Percentiles rank a stretch among this genome's conserved stretches.
These are phyloP conservation scores for Blepharisma stoltei DNA, from an alignment of 73 alveolate genomes.

Conservation along the genomic window DNA sequence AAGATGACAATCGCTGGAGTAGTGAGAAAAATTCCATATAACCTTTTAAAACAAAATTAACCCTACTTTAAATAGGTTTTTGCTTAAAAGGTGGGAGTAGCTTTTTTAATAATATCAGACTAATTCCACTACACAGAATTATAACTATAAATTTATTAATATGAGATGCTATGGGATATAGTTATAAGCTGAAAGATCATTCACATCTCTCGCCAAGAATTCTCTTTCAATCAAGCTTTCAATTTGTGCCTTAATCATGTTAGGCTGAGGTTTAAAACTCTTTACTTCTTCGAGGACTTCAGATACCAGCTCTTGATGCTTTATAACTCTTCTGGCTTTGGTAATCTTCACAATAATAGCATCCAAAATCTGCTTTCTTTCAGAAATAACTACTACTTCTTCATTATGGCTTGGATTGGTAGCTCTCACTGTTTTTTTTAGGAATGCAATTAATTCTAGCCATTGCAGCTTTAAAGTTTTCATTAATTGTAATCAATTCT, in stretches of 20 bases:
- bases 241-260: too few species aligned
- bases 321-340: too few species aligned
- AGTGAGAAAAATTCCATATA: too few species aligned
- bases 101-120: too few species aligned
- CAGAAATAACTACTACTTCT: slow-evolving; percentile 48
- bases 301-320: slow-evolving; percentile 51
- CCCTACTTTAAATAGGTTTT: too few species aligned
- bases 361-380: slow-evolving; percentile 55
- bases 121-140: too few species aligned
- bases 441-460: slow-evolving; percentile 47
- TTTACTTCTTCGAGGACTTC: slow-evolving; percentile 71
- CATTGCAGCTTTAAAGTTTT: slow-evolving; percentile 32
- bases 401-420: slow-evolving; percentile 29
- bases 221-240: too few species aligned
- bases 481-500: slow-evolving; percentile 33
- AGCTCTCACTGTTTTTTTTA: background rate
- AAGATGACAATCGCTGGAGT: too few species aligned
- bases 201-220: slow-evolving; percentile 70
- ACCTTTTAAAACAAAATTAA: too few species aligned
- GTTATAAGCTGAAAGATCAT: slow-evolving; percentile 48
- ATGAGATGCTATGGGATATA: slow-evolving; percentile 20
- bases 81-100: too few species aligned
- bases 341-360: slow-evolving; percentile 66
- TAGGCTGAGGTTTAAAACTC: slow-evolving; percentile 79
- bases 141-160: too few species aligned